These are phyloP conservation scores for Cronartium quercuum DNA, from an alignment of 1,284 basidiomycete species.

Conservation along the genomic window DNA sequence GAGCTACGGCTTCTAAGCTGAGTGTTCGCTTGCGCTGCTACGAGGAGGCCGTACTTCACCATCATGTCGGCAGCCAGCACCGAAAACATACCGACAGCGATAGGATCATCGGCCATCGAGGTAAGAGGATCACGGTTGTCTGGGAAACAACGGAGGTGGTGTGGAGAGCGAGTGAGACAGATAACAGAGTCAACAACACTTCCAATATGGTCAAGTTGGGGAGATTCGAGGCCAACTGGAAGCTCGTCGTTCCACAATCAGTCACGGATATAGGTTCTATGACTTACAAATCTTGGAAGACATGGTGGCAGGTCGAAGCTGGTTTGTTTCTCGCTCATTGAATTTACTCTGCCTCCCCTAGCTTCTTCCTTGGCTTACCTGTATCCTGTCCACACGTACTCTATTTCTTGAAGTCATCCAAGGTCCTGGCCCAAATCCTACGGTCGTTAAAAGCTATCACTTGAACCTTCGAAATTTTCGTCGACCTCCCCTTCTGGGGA, in stretches of 20 bases:
- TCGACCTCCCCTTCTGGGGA: background rate
- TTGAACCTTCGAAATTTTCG: constrained; percentile 15
- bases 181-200: background rate
- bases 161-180: constrained; percentile 6
- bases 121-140: constrained; percentile 3
- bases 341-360: background rate
- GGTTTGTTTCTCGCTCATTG: constrained; percentile 12
- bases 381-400: background rate
- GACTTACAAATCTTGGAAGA: constrained; percentile 24
- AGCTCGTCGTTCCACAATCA: background rate
- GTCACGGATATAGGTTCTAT: constrained; percentile 5
- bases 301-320: constrained; percentile 31
- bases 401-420: constrained; percentile 13
- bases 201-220: background rate
- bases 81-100: background rate
- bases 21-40: constrained; percentile 67
- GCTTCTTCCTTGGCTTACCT: background rate
- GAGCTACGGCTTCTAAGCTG: constrained; percentile 61
- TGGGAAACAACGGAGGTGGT: constrained; percentile 12
- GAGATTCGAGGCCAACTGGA: background rate
- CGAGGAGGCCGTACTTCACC: constrained; percentile 60
- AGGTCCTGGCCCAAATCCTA: background rate
- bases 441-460: constrained; percentile 13
- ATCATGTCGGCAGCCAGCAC: constrained; percentile 53
- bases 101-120: background rate